Evolutionary conservation across 1,139 yeast species (phyloP).

Genomic region (Suzukiozyma palmioleophila): DNA sequence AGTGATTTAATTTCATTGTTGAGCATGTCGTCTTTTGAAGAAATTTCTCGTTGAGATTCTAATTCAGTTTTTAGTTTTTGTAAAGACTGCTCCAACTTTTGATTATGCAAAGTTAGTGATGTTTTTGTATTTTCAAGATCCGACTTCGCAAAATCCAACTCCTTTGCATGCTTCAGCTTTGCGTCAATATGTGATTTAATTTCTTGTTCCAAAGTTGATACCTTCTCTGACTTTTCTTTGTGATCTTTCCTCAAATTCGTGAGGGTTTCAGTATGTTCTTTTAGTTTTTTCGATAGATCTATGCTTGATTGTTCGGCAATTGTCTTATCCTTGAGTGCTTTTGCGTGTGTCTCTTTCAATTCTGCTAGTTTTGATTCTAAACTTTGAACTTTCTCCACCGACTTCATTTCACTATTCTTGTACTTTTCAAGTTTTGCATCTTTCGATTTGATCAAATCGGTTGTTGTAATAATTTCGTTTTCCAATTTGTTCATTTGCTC

Average conservation of each 20-base stretch:
- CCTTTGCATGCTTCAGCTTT: constrained; percentile 16
- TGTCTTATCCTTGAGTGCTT: constrained; percentile 15
- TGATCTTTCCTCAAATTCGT: constrained; percentile 15
- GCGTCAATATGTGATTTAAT: constrained; percentile 6
- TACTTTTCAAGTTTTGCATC: constrained; percentile 21
- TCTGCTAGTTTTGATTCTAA: constrained; percentile 13
- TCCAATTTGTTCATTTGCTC: constrained; percentile 51
- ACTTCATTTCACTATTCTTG: constrained; percentile 19
- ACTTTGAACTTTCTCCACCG: constrained; percentile 17
- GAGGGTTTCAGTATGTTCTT: constrained; percentile 20
- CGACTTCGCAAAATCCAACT: constrained; percentile 12
- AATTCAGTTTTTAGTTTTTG: constrained; percentile 9
- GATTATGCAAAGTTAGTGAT: constrained; percentile 8
- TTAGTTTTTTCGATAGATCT: constrained; percentile 19
- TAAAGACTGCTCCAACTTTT: constrained; percentile 11
- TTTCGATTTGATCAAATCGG: constrained; percentile 24
- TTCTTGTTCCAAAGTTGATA: constrained; percentile 5
- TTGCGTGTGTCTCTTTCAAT: constrained; percentile 14
- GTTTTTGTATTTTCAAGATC: constrained; percentile 13
- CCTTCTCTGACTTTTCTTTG: constrained; percentile 9
- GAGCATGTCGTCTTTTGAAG: constrained; percentile 8
- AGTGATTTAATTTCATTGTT: constrained; percentile 8
- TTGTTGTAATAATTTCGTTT: constrained; percentile 27
- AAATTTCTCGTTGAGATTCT: constrained; percentile 5
- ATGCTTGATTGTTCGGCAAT: constrained; percentile 13